Evolutionary conservation across 306 rosid genomes (phyloP), one percentile per base, ranked within the genome.

Genomic region (Quillaja saponaria): DNA sequence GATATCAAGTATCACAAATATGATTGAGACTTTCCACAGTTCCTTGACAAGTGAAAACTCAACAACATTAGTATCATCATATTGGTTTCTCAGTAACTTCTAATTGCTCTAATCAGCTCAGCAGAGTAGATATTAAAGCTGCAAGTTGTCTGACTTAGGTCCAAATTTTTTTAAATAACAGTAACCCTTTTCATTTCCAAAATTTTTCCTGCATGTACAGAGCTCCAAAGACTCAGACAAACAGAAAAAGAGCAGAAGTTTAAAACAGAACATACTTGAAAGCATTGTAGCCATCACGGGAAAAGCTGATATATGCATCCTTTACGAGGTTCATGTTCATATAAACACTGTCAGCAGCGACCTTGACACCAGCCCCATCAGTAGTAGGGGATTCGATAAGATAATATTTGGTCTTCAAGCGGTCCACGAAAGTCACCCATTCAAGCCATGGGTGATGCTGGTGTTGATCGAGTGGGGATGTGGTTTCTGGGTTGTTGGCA

Each of bases 361-460:
- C 47, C 33, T 33, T 11, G n/a, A 13, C 68, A 6, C 66, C 74
- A 3, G 19, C 55, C 9, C 55, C 41, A 18, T 19, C 55, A 13
- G 11, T 28, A 34, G 71, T 4, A 59, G 67, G 44, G 42, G 77
- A 13, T 52, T 81, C 76, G 44, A 59, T 35, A 16, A 92, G 77
- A 75, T 92, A 89, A 25, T 97, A 96, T 54, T 71, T 82, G 62
- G 75, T 60, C 63, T 20, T 83, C 80, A 92, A 64, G 21, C 85
- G 78, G 69, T 92, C 97, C 8, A 92, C 76, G 76, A 92, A 92
- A 13, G 87, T 80, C 66, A 89, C 71, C 96, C 95, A 92, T 78
- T 92, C 99, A 5, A 95, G 86, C 99, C 97, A 92, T 3, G 99
- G 96, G 68, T 92, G 98, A 54, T 35, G 71, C 4, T 12, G 53